These are phyloP conservation scores for Ogataea methylovora DNA, from an alignment of 805 yeast species.

Conservation along the genomic window DNA sequence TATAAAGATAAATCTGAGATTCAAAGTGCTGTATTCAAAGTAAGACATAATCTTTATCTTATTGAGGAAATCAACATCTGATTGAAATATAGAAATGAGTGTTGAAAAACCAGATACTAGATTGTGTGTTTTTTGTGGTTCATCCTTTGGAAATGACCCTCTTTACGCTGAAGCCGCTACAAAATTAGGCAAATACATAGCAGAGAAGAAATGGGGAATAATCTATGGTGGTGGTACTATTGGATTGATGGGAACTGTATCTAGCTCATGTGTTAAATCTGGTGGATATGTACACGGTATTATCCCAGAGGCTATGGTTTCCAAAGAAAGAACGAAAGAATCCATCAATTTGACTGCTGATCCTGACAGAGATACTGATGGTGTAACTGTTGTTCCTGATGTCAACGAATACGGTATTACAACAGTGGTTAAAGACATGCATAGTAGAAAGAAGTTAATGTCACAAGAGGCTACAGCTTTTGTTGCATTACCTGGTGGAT, in stretches of 20 bases:
- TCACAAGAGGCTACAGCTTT: slow-evolving; percentile 81
- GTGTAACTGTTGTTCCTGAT: slow-evolving; percentile 57
- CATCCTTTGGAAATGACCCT: slow-evolving; percentile 57
- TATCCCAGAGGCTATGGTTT: slow-evolving; percentile 76
- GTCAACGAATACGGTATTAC: slow-evolving; percentile 62
- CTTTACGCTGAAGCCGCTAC: slow-evolving; percentile 45
- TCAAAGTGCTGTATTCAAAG: too few species aligned
- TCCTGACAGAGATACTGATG: slow-evolving; percentile 31
- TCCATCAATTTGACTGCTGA: not conserved
- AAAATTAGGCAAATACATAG: slow-evolving; percentile 51
- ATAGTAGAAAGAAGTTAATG: slow-evolving; percentile 81
- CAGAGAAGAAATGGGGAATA: slow-evolving; percentile 57
- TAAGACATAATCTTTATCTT: too few species aligned
- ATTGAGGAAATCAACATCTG: too few species aligned
- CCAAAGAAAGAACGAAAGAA: slow-evolving; percentile 47
- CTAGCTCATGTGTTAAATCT: slow-evolving; percentile 48
- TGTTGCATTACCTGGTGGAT: slow-evolving; percentile 88
- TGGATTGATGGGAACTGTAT: slow-evolving; percentile 74
- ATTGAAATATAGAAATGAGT: too few species aligned
- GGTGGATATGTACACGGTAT: slow-evolving; percentile 76
- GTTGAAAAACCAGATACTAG: slow-evolving; percentile 26
- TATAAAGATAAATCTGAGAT: too few species aligned
- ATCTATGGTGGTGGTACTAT: slow-evolving; percentile 91
- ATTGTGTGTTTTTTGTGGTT: slow-evolving; percentile 84
- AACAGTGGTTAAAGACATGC: slow-evolving; percentile 81